Percentiles rank a stretch among this genome's conserved stretches.
Conservation (phyloP, 345 rosid genomes). For the Barbarea vulgaris region DNA sequence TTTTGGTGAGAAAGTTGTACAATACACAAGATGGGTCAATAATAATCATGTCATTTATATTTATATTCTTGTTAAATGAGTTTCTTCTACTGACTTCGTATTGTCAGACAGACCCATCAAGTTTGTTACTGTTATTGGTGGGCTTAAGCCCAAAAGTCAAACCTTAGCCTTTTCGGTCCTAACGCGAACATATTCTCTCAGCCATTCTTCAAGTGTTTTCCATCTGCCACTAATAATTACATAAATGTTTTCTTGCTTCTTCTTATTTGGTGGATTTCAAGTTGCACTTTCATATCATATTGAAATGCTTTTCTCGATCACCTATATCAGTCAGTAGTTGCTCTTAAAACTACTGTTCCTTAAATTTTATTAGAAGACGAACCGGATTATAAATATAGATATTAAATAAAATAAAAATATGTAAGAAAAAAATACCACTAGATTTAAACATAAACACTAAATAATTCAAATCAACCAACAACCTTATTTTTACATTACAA, state of each 20-base stretch:
- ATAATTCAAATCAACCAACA: background rate
- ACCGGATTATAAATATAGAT: too few species aligned
- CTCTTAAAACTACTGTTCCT: background rate
- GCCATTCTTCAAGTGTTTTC: background rate
- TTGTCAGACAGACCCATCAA: background rate
- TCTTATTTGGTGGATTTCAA: background rate
- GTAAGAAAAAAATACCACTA: too few species aligned
- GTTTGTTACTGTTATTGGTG: background rate
- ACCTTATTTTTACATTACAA: background rate
- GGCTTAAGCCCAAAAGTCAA: conserved; percentile 12
- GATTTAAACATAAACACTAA: background rate
- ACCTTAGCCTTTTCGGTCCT: background rate
- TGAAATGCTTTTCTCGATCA: background rate
- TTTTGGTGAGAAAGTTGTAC: background rate
- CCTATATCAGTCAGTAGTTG: background rate
- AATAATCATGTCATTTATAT: background rate
- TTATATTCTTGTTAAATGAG: background rate
- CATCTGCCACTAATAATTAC: background rate
- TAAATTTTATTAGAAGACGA: background rate
- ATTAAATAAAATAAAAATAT: too few species aligned
- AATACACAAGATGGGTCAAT: background rate
- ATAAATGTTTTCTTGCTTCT: background rate
- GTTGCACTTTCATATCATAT: background rate
- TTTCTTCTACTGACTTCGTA: background rate
- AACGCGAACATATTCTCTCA: background rate